Evolutionary conservation across 257 asterid species (phyloP), one percentile per base, ranked within the genome.

Genomic region (Rubia yunnanensis): DNA sequence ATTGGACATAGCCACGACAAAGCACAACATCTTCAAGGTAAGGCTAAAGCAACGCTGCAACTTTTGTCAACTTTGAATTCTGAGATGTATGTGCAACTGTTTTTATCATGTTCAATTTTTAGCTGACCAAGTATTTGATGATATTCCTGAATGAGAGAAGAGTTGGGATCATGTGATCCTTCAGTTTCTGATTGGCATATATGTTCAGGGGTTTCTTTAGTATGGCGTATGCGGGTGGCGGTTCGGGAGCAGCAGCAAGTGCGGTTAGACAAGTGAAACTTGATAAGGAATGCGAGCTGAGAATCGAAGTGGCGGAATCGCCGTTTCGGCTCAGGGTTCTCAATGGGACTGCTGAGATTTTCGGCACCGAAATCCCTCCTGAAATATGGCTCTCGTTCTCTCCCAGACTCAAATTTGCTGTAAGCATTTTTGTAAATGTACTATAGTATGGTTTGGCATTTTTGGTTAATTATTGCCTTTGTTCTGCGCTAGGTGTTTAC

Each of bases 341-440:
- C 67, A 79, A 36, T 60, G 99, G 99, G 70, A 78, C 84, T 22
- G 95, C 96, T 48, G 96, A 94, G 83, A 88, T 94, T 58, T 90
- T 73, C 54, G 97, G 99, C 63, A 90, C 97, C 10, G 99, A 94
- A 79, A 71, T 90, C 66, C 95, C 99, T 55, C 92, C 95, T 65
- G 92, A 75, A 81, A 86, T 87, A 70, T 86, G 95, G 96, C 56
- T 94, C 55, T 83, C 67, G 56, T 83, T 82, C 67, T 85, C 97
- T 2, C 92, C 87, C 10, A 78, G 94, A 67, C 91, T 85, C 68
- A 94, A 94, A 81, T 94, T 88, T 66, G 95, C 96, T 38, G 97
- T 94, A 86, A 24, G 85, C 7, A 27, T 38, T 10, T 38, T 65
- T 1, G 0, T 39, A 7, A 4, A 1, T 34, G 39, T 67, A 17